These are phyloP conservation scores for Magnaporthiopsis incrustans DNA, from an alignment of 2,329 filamentous ascomycete species.

Conservation along the genomic window DNA sequence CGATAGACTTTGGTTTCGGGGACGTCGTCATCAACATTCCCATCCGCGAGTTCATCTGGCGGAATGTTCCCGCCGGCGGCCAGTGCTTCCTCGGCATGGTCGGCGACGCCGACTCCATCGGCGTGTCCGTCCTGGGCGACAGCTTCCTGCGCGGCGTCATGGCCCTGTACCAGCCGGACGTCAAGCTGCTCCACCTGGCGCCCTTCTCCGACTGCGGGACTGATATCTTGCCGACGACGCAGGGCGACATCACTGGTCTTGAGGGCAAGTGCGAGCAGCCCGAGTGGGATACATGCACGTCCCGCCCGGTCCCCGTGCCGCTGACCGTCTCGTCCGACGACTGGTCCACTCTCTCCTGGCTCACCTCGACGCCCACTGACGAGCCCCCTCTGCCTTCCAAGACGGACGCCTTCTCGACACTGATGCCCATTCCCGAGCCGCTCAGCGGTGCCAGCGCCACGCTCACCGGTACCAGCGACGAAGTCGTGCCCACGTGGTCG, in stretches of 20 bases:
- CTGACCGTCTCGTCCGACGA: not conserved
- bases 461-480: too few relatives aligned
- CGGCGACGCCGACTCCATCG: conserved; percentile 8
- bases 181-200: conserved; percentile 3
- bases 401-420: not conserved
- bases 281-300: conserved; percentile 5
- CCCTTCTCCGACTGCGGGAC: conserved; percentile 6
- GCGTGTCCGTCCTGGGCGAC: conserved; percentile 15
- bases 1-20: conserved; percentile 14
- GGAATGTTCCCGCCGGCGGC: conserved; percentile 9
- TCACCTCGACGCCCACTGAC: not conserved
- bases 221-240: conserved; percentile 3
- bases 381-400: not conserved
- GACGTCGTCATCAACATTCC: conserved; percentile 14
- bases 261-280: conserved; percentile 3
- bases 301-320: conserved; percentile 2
- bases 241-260: not conserved
- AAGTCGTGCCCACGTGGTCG: too few relatives aligned
- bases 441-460: too few relatives aligned
- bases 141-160: conserved; percentile 13
- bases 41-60: conserved; percentile 13
- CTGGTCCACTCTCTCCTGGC: not conserved
- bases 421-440: not conserved
- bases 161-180: conserved; percentile 7
- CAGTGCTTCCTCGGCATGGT: conserved; percentile 13